phyloP scores from a whole-genome alignment of 306 rosid genomes.

The Nissolia schottii region DNA sequence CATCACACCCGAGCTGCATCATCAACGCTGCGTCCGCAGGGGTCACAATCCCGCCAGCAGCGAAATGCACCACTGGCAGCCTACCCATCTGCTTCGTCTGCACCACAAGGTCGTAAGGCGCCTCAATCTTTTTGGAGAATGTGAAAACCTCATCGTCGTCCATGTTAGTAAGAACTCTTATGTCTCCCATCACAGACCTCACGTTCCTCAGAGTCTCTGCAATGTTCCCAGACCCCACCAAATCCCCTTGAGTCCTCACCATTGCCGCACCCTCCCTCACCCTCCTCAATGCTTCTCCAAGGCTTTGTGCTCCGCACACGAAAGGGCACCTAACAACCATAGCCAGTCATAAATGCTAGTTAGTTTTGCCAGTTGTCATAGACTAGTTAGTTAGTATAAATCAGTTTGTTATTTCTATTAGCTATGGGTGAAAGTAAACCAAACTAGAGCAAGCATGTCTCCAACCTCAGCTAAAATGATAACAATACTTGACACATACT shows the following conservation, averaged over 20 bases:
- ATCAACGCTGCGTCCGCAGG: slow-evolving; percentile 83
- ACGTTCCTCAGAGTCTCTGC: slow-evolving; percentile 39
- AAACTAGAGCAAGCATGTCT: too few relatives aligned
- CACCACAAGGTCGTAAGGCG: slow-evolving; percentile 70
- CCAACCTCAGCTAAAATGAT: too few relatives aligned
- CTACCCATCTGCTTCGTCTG: slow-evolving; percentile 61
- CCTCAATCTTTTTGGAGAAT: slow-evolving; percentile 54
- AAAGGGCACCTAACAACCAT: slow-evolving; percentile 29
- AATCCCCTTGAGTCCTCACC: slow-evolving; percentile 64
- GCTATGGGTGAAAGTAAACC: too few relatives aligned
- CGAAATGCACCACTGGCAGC: slow-evolving; percentile 64
- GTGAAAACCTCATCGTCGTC: slow-evolving; percentile 72
- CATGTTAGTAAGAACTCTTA: slow-evolving; percentile 58
- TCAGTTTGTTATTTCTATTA: not conserved
- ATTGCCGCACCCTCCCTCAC: slow-evolving; percentile 68
- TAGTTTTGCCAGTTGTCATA: not conserved
- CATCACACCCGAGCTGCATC: slow-evolving; percentile 90
- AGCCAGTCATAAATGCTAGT: not conserved
- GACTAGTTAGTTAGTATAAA: too few relatives aligned
- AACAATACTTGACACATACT: too few relatives aligned
- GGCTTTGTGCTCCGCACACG: slow-evolving; percentile 51
- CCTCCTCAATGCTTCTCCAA: slow-evolving; percentile 66
- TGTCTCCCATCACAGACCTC: slow-evolving; percentile 56
- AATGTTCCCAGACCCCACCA: slow-evolving; percentile 43
- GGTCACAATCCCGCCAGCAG: slow-evolving; percentile 74